Evolutionary conservation across 2,329 filamentous ascomycete species (phyloP).

Genomic region (Harringtonia lauricola): DNA sequence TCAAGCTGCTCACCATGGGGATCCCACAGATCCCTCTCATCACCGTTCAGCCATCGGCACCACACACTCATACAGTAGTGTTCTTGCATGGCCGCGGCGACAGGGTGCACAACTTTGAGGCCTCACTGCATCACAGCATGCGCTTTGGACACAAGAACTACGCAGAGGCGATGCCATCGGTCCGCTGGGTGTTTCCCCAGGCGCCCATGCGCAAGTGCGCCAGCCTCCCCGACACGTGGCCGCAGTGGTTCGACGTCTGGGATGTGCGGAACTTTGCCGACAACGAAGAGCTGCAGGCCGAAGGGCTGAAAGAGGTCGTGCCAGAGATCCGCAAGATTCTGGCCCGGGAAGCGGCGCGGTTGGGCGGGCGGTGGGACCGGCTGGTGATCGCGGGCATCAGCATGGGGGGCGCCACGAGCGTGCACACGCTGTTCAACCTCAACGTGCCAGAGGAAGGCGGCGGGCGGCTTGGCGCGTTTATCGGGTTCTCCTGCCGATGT

Average conservation of each 20-base stretch:
- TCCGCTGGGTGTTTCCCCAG: conserved; percentile 38
- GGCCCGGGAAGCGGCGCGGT: conserved; percentile 16
- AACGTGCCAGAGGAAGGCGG: too few relatives aligned
- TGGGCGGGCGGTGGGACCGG: neutral
- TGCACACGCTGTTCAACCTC: neutral
- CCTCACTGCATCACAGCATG: conserved; percentile 18
- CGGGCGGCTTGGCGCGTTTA: neutral
- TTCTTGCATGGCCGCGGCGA: conserved; percentile 34
- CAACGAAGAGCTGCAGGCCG: conserved; percentile 29
- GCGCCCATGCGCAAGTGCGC: conserved; percentile 19
- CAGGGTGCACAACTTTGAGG: conserved; percentile 19
- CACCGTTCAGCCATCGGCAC: neutral
- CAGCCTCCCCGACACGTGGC: conserved; percentile 14
- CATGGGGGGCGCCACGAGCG: conserved; percentile 25
- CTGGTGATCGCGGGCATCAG: conserved; percentile 34
- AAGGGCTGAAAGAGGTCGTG: conserved; percentile 27
- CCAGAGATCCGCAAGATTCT: conserved; percentile 21
- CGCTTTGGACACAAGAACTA: conserved; percentile 22
- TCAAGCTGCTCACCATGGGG: too few relatives aligned
- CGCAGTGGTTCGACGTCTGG: conserved; percentile 33
- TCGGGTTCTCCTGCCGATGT: too few relatives aligned
- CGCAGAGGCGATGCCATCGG: conserved; percentile 27
- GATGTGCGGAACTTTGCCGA: conserved; percentile 26
- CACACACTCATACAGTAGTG: conserved; percentile 29
- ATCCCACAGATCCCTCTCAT: too few relatives aligned